phyloP scores from a whole-genome alignment of 805 yeast species.

The Schizosaccharomyces octosporus region DNA sequence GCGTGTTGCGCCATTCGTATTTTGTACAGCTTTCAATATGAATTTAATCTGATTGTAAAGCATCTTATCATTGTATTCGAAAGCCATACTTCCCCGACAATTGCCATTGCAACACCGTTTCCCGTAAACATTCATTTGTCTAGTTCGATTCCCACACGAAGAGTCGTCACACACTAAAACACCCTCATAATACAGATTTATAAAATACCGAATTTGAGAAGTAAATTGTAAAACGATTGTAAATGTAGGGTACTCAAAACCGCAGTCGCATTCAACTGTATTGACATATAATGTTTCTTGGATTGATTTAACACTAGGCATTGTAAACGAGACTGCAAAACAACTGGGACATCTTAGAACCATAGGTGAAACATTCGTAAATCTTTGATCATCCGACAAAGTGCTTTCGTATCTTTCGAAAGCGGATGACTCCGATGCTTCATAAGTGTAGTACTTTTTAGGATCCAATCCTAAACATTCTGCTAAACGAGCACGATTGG shows the following conservation, averaged over 20 bases:
- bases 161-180: constrained; percentile 68
- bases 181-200: constrained; percentile 62
- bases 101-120: constrained; percentile 34
- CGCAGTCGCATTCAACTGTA: constrained; percentile 48
- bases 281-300: constrained; percentile 34
- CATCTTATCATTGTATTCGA: constrained; percentile 50
- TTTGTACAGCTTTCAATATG: neutral
- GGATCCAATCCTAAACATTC: constrained; percentile 55
- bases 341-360: constrained; percentile 35
- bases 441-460: constrained; percentile 23
- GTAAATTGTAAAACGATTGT: constrained; percentile 25
- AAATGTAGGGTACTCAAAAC: constrained; percentile 17
- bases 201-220: constrained; percentile 34
- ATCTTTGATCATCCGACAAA: constrained; percentile 60
- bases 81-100: constrained; percentile 62
- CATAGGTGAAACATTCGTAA: constrained; percentile 35
- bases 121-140: constrained; percentile 78
- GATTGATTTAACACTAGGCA: constrained; percentile 53
- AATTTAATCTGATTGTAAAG: constrained; percentile 42
- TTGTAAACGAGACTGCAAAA: constrained; percentile 13
- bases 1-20: neutral
- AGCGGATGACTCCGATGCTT: constrained; percentile 12
- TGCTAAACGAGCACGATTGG: constrained; percentile 59
- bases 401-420: constrained; percentile 60
- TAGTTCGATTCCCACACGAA: constrained; percentile 53